Evolutionary conservation across 2,329 filamentous ascomycete genomes (phyloP).

Genomic region (Neoscytalidium dimidiatum): DNA sequence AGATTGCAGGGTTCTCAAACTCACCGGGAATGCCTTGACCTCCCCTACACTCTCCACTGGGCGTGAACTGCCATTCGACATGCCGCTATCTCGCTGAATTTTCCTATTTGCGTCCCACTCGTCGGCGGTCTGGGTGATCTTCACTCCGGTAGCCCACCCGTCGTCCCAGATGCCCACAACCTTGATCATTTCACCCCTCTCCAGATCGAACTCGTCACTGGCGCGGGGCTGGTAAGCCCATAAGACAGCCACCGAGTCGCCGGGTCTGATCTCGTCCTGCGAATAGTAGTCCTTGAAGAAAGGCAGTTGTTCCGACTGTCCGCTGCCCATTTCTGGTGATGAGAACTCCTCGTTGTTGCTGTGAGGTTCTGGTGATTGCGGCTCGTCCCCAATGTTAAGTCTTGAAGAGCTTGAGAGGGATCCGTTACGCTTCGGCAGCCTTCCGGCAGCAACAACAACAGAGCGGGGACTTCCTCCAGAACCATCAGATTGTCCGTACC

Average conservation of each 20-base stretch:
- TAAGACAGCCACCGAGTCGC: constrained; percentile 84
- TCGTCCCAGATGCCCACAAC: constrained; percentile 99
- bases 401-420: constrained; percentile 85
- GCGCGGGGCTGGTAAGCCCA: constrained; percentile 98
- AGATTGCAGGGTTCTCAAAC: constrained; percentile 17
- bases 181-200: constrained; percentile 97
- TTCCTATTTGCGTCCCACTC: constrained; percentile 81
- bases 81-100: constrained; percentile 86
- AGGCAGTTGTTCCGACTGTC: constrained; percentile 90
- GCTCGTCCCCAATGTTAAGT: constrained; percentile 68
- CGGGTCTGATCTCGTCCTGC: constrained; percentile 89
- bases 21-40: constrained; percentile 88
- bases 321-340: constrained; percentile 80
- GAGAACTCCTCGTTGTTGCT: constrained; percentile 66
- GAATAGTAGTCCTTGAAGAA: constrained; percentile 99
- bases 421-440: constrained; percentile 70
- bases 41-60: constrained; percentile 60
- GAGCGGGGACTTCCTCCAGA: constrained; percentile 16
- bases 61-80: constrained; percentile 71
- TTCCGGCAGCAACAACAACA: constrained; percentile 40
- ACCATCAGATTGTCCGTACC: constrained; percentile 9
- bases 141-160: constrained; percentile 93
- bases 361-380: constrained; percentile 51
- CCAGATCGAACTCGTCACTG: constrained; percentile 87
- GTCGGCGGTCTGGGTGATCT: constrained; percentile 79